Conservation (phyloP, 1,284 basidiomycete genomes). For the Heterobasidion annosum region DNA sequence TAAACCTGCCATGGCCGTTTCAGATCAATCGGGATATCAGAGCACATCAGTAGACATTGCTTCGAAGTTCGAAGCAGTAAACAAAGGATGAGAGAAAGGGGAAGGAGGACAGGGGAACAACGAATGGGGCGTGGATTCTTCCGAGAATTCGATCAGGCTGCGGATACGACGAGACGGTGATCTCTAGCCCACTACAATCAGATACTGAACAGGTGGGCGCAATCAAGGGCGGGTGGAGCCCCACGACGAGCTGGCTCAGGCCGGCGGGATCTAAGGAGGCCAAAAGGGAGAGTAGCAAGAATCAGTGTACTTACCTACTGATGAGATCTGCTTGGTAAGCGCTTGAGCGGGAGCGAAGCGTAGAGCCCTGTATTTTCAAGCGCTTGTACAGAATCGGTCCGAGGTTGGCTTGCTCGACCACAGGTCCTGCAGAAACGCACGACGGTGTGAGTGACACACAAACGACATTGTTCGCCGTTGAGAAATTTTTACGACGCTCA, state of each 20-base stretch:
- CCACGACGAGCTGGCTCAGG: too few species aligned
- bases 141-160: too few species aligned
- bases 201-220: too few species aligned
- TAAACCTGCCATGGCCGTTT: slow-evolving; percentile 21
- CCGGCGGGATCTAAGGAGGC: too few species aligned
- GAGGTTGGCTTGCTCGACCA: slow-evolving; percentile 59
- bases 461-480: neutral
- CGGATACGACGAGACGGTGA: too few species aligned
- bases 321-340: slow-evolving; percentile 81
- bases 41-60: too few species aligned
- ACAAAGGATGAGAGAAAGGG: too few species aligned
- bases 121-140: too few species aligned
- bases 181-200: too few species aligned
- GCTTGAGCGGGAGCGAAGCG: slow-evolving; percentile 70
- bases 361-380: slow-evolving; percentile 84
- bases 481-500: slow-evolving; percentile 5
- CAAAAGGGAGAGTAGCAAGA: neutral
- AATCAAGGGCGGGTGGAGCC: neutral
- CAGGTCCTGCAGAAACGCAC: slow-evolving; percentile 38
- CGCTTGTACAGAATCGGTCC: slow-evolving; percentile 76
- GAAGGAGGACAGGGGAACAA: too few species aligned
- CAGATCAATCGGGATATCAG: neutral
- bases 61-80: too few species aligned
- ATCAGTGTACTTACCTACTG: slow-evolving; percentile 23
- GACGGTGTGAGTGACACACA: neutral